These are phyloP conservation scores for Melastoma malabathricum DNA, from an alignment of 345 rosid species.

Conservation along the genomic window DNA sequence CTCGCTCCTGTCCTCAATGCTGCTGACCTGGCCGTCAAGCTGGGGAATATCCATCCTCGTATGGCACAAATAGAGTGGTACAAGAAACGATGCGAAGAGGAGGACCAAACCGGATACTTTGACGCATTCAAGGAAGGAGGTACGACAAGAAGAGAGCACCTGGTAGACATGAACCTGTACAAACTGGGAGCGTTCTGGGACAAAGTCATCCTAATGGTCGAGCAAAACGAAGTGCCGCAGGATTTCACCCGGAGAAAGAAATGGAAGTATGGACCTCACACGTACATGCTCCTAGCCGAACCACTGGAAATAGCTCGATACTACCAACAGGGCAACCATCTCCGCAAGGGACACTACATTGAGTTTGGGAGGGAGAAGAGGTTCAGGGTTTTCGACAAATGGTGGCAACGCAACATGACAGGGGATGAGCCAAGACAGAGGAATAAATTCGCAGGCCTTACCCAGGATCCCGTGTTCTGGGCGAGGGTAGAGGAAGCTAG, in stretches of 20 bases:
- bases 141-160: conserved; percentile 28
- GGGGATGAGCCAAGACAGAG: conserved; percentile 9
- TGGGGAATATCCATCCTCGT: conserved; percentile 8
- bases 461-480: conserved; percentile 90
- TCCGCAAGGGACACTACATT: conserved; percentile 29
- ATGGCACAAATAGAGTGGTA: conserved; percentile 11
- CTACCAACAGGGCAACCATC: conserved; percentile 26
- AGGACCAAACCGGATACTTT: conserved; percentile 17
- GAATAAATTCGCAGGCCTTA: conserved; percentile 39
- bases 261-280: conserved; percentile 58
- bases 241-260: conserved; percentile 42
- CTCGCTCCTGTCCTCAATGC: conserved; percentile 5
- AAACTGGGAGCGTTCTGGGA: conserved; percentile 74
- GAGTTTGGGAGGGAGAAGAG: conserved; percentile 52
- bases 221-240: conserved; percentile 49
- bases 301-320: conserved; percentile 77
- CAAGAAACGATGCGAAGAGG: conserved; percentile 5
- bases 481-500: conserved; percentile 70
- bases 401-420: conserved; percentile 27
- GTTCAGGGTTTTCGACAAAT: conserved; percentile 45
- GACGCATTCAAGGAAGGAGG: conserved; percentile 55
- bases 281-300: conserved; percentile 67
- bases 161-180: conserved; percentile 41
- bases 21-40: conserved; percentile 7
- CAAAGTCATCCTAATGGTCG: conserved; percentile 37